phyloP scores from a whole-genome alignment of 2,329 filamentous ascomycete species.

The Herpotrichia juniperi region DNA sequence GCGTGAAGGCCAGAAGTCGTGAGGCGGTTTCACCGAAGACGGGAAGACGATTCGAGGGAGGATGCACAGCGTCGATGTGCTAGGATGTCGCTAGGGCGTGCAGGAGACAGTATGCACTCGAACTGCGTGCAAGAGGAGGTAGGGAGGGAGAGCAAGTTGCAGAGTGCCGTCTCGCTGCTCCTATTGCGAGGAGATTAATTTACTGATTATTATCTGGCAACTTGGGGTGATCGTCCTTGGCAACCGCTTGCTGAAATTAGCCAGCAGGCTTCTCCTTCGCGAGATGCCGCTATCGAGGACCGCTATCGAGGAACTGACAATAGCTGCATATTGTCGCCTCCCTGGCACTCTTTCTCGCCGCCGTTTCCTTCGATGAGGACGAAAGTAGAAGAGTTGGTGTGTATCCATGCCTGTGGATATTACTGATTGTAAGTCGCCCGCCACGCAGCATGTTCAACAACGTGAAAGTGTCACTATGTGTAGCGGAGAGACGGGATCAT shows the following conservation, averaged over 20 bases:
- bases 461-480: neutral
- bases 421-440: neutral
- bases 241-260: too few relatives aligned
- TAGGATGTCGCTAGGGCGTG: neutral
- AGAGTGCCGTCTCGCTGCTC: neutral
- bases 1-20: conserved; percentile 9
- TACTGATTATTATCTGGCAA: too few relatives aligned
- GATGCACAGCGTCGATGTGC: too few relatives aligned
- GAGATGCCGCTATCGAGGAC: too few relatives aligned
- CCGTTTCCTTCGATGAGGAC: neutral
- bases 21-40: conserved; percentile 24
- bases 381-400: neutral
- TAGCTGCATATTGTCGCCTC: neutral
- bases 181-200: conserved; percentile 1
- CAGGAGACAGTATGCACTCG: neutral
- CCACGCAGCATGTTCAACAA: neutral
- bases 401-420: neutral
- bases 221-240: too few relatives aligned
- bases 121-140: neutral
- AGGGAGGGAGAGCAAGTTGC: neutral
- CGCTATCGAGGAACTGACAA: too few relatives aligned
- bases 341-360: neutral
- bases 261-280: too few relatives aligned
- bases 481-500: too few relatives aligned
- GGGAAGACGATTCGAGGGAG: conserved; percentile 2